Percentiles rank a stretch among this genome's conserved stretches.
Evolutionary conservation across 1,284 basidiomycete genomes (phyloP).

Genomic region (Microstroma glucosiphilum): DNA sequence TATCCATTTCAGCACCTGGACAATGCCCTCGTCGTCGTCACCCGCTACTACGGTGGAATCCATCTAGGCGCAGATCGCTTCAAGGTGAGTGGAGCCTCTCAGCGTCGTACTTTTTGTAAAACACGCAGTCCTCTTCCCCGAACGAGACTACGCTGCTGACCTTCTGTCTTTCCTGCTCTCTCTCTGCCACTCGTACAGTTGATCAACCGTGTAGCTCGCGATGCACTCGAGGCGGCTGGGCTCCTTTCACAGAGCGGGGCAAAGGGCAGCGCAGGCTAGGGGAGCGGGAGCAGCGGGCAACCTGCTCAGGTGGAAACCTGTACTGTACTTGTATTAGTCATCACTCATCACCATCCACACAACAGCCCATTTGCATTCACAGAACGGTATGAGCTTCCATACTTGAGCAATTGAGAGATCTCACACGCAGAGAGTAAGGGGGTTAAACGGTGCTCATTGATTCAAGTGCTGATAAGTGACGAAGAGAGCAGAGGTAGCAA

Average conservation of each 20-base stretch:
- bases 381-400: too few relatives aligned
- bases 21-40: constrained; percentile 47
- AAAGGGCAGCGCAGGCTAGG: too few relatives aligned
- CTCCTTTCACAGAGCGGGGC: not conserved
- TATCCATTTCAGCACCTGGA: constrained; percentile 22
- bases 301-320: too few relatives aligned
- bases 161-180: not conserved
- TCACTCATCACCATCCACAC: too few relatives aligned
- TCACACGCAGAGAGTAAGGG: too few relatives aligned
- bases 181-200: not conserved
- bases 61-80: constrained; percentile 46
- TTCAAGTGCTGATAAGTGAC: too few relatives aligned
- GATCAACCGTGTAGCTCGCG: constrained; percentile 5
- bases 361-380: too few relatives aligned
- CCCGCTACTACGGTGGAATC: constrained; percentile 41
- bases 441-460: too few relatives aligned
- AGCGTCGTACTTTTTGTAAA: not conserved
- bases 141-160: not conserved
- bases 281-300: too few relatives aligned
- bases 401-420: too few relatives aligned
- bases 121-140: not conserved
- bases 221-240: constrained; percentile 1
- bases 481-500: too few relatives aligned
- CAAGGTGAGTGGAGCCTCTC: constrained; percentile 26
- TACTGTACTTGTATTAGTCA: too few relatives aligned